phyloP scores from a whole-genome alignment of 2,329 filamentous ascomycete genomes.

The Verruconis gallopava region DNA sequence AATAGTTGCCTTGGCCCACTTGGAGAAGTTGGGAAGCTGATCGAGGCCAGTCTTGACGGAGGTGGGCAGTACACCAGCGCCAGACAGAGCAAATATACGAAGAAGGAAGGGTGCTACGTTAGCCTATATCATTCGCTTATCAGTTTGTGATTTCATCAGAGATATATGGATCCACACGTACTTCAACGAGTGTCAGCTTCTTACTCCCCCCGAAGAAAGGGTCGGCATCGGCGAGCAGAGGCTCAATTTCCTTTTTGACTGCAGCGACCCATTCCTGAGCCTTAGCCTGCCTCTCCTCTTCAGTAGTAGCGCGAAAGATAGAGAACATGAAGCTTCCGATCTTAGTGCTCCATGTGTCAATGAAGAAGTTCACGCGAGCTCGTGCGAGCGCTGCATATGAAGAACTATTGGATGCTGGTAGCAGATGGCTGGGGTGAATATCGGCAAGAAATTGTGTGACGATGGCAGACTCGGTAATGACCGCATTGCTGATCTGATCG shows the following conservation, averaged over 20 bases:
- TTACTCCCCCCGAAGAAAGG: conserved; percentile 34
- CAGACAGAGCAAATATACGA: conserved; percentile 42
- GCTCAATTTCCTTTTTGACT: conserved; percentile 60
- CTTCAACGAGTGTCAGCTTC: conserved; percentile 61
- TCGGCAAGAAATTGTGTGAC: conserved; percentile 63
- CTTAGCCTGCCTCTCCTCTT: conserved; percentile 38
- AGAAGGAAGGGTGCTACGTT: conserved; percentile 55
- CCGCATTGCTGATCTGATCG: conserved; percentile 34
- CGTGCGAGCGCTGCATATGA: conserved; percentile 46
- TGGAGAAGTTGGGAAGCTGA: conserved; percentile 51
- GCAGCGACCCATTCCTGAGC: conserved; percentile 40
- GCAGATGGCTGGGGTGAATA: conserved; percentile 52
- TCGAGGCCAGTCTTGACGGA: conserved; percentile 36
- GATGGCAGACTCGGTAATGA: conserved; percentile 61
- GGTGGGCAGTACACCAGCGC: conserved; percentile 42
- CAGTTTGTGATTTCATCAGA: too few species aligned
- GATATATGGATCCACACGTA: conserved; percentile 27
- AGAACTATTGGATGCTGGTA: conserved; percentile 41
- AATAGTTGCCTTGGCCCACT: conserved; percentile 50
- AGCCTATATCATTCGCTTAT: too few species aligned
- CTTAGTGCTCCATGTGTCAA: conserved; percentile 55
- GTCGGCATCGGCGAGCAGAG: conserved; percentile 40
- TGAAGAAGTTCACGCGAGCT: conserved; percentile 58
- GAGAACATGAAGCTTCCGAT: conserved; percentile 37
- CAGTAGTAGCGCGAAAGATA: conserved; percentile 32